phyloP scores from a whole-genome alignment of 495 filamentous ascomycete species.

The Hyphodiscus hymeniophilus region DNA sequence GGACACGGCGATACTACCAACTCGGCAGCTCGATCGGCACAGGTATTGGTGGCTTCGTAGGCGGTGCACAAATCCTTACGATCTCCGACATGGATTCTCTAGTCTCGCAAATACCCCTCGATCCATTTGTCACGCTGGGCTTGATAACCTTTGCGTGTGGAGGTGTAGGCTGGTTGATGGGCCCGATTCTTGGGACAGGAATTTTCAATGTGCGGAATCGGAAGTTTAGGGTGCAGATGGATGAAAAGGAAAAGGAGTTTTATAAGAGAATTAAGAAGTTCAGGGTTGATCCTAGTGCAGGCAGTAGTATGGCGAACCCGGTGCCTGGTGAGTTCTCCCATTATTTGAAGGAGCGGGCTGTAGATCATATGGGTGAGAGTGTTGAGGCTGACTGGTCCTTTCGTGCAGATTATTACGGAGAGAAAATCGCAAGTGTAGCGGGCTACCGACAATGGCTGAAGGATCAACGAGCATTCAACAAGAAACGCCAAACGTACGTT shows the following conservation, averaged over 20 bases:
- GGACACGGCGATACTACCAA: slow-evolving; percentile 73
- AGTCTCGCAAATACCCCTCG: slow-evolving; percentile 60
- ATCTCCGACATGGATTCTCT: slow-evolving; percentile 59
- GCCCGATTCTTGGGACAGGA: slow-evolving; percentile 68
- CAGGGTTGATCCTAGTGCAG: slow-evolving; percentile 71
- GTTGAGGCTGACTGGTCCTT: background rate
- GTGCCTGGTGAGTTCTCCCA: slow-evolving; percentile 24
- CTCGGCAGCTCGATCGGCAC: slow-evolving; percentile 64
- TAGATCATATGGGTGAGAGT: background rate
- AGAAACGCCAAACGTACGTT: slow-evolving; percentile 65
- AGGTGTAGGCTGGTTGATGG: slow-evolving; percentile 75
- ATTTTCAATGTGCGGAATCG: slow-evolving; percentile 66
- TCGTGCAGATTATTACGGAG: slow-evolving; percentile 61
- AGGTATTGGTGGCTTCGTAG: slow-evolving; percentile 45
- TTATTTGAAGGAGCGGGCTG: background rate
- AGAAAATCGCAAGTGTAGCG: slow-evolving; percentile 90
- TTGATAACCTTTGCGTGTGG: slow-evolving; percentile 63
- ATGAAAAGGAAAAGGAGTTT: slow-evolving; percentile 86
- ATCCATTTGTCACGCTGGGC: slow-evolving; percentile 79
- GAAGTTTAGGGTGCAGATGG: slow-evolving; percentile 57
- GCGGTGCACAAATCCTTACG: slow-evolving; percentile 55
- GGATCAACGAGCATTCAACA: slow-evolving; percentile 94
- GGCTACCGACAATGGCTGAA: slow-evolving; percentile 93
- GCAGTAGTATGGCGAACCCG: slow-evolving; percentile 45
- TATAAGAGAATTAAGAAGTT: slow-evolving; percentile 79